Percentiles rank a stretch among this genome's conserved stretches.
Evolutionary conservation across 345 rosid species (phyloP).

Genomic region (Citrus maxima): DNA sequence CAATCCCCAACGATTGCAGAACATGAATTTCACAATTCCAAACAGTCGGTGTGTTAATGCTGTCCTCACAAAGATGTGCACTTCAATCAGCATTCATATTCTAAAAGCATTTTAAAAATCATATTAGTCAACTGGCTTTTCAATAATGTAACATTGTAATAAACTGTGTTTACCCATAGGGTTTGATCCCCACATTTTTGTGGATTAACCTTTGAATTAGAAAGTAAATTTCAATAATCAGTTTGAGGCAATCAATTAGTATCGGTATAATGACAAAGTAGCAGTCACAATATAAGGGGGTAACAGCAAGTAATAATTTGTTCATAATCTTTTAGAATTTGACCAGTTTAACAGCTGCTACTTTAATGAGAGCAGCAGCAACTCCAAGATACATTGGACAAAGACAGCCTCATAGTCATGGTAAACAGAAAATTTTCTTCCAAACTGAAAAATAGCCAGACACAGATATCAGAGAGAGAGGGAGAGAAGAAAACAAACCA

Average conservation of each 20-base stretch:
- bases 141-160: background rate
- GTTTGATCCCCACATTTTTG: background rate
- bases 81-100: background rate
- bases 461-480: background rate
- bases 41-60: background rate
- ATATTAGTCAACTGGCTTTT: background rate
- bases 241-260: background rate
- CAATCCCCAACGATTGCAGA: background rate
- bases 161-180: background rate
- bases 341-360: background rate
- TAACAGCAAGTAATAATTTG: background rate
- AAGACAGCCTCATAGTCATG: background rate
- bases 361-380: background rate
- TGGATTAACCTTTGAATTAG: background rate
- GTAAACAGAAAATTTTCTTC: slow-evolving; percentile 1
- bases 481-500: slow-evolving; percentile 56
- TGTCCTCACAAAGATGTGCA: background rate
- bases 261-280: background rate
- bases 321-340: background rate
- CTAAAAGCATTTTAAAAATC: slow-evolving; percentile 1
- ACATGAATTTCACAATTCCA: background rate
- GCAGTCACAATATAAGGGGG: background rate
- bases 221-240: background rate
- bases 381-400: background rate
- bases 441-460: background rate